Evolutionary conservation across 2,329 filamentous ascomycete species (phyloP).

Genomic region (Botrytis byssoidea): DNA sequence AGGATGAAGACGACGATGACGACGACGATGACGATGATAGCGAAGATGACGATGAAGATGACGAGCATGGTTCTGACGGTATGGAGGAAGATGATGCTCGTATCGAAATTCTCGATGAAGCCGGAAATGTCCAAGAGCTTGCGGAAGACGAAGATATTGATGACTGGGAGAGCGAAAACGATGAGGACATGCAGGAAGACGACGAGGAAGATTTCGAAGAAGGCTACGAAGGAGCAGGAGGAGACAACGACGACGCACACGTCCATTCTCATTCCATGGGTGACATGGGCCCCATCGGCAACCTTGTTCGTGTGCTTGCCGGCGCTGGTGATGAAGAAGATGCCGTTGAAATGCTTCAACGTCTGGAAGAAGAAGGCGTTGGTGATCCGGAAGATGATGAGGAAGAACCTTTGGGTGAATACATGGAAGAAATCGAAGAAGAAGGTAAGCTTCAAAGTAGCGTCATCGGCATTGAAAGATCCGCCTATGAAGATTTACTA

Average conservation of each 20-base stretch:
- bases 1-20: slow-evolving; percentile 38
- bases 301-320: slow-evolving; percentile 54
- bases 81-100: slow-evolving; percentile 48
- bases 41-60: slow-evolving; percentile 55
- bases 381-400: slow-evolving; percentile 48
- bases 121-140: slow-evolving; percentile 49
- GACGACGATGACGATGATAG: slow-evolving; percentile 43
- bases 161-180: slow-evolving; percentile 62
- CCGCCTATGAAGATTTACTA: slow-evolving; percentile 29
- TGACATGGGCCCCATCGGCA: slow-evolving; percentile 47
- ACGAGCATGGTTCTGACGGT: slow-evolving; percentile 45
- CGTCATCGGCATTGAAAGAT: not conserved
- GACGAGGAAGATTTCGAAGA: slow-evolving; percentile 52
- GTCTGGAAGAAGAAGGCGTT: slow-evolving; percentile 43
- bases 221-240: slow-evolving; percentile 55
- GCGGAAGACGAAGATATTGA: slow-evolving; percentile 59
- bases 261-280: slow-evolving; percentile 46
- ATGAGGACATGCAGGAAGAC: slow-evolving; percentile 41
- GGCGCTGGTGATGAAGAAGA: slow-evolving; percentile 32
- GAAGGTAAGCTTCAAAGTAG: slow-evolving; percentile 44
- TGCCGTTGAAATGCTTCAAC: slow-evolving; percentile 41
- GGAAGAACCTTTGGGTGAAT: slow-evolving; percentile 47
- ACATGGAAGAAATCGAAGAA: slow-evolving; percentile 60
- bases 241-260: slow-evolving; percentile 52
- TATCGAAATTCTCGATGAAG: slow-evolving; percentile 63